Percentiles rank a stretch among this genome's conserved stretches.
Evolutionary conservation across 169 alveolate species (phyloP).

Genomic region (Babesia ovis): DNA sequence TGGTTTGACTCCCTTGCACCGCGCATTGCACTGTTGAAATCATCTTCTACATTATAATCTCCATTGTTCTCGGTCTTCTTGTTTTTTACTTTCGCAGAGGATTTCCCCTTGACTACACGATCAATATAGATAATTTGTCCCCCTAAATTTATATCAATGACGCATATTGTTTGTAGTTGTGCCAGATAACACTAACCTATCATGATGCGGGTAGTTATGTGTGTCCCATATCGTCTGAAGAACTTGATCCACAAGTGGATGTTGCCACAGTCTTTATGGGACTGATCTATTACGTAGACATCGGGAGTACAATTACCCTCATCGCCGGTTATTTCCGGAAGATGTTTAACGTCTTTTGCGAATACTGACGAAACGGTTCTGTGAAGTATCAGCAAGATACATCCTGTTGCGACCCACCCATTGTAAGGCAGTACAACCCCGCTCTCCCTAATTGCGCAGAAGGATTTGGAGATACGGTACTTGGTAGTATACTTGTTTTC

Average conservation of each 20-base stretch:
- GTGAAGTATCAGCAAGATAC: background rate
- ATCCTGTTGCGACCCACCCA: constrained; percentile 26
- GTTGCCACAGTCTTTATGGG: constrained; percentile 33
- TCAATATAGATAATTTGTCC: constrained; percentile 64
- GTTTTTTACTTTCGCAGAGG: background rate
- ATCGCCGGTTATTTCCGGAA: constrained; percentile 20
- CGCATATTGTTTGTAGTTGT: background rate
- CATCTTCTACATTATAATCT: background rate
- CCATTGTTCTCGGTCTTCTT: background rate
- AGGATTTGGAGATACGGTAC: constrained; percentile 38
- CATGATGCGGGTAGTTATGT: constrained; percentile 44
- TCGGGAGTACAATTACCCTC: constrained; percentile 35
- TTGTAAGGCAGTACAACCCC: constrained; percentile 58
- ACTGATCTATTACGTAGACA: constrained; percentile 35
- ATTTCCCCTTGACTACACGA: background rate
- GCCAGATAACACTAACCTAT: constrained; percentile 16
- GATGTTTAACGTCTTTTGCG: constrained; percentile 13
- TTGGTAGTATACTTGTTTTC: background rate
- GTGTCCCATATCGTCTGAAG: constrained; percentile 76
- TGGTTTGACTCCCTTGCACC: constrained; percentile 37
- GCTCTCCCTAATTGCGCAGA: constrained; percentile 57
- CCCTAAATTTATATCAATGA: constrained; percentile 12
- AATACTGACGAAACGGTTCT: constrained; percentile 32
- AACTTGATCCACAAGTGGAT: constrained; percentile 70
- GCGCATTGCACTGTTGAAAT: constrained; percentile 10